These are phyloP conservation scores for Penicillium paxilli DNA, from an alignment of 495 filamentous ascomycete genomes.

Conservation along the genomic window DNA sequence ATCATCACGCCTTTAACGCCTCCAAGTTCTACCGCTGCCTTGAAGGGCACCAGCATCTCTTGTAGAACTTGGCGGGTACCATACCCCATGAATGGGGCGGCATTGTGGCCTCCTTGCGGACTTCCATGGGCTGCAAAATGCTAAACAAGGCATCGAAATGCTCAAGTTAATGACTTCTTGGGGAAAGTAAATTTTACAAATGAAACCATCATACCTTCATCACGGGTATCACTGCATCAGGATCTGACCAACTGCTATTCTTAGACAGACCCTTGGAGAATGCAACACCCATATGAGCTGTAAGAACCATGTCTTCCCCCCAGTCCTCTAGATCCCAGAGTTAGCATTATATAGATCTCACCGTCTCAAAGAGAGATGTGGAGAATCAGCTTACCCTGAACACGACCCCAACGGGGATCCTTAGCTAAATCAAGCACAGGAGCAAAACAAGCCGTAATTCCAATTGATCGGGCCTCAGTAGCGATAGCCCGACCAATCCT, in stretches of 20 bases:
- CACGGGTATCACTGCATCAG: slow-evolving; percentile 7
- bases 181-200: too few relatives aligned
- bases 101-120: slow-evolving; percentile 9
- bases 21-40: slow-evolving; percentile 9
- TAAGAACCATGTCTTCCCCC: slow-evolving; percentile 8
- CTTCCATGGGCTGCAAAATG: slow-evolving; percentile 11
- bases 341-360: too few relatives aligned
- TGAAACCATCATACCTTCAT: slow-evolving; percentile 5
- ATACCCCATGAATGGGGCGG: slow-evolving; percentile 11
- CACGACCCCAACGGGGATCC: slow-evolving; percentile 9
- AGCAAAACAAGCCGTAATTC: slow-evolving; percentile 8
- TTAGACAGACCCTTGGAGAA: slow-evolving; percentile 7
- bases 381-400: slow-evolving; percentile 2
- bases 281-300: slow-evolving; percentile 9
- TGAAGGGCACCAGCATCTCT: slow-evolving; percentile 11
- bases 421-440: slow-evolving; percentile 13
- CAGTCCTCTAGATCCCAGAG: slow-evolving; percentile 3
- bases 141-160: too few relatives aligned
- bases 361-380: background rate
- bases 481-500: slow-evolving; percentile 6
- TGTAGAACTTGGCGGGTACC: slow-evolving; percentile 7
- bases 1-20: slow-evolving; percentile 14
- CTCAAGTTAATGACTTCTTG: too few relatives aligned
- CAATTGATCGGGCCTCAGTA: slow-evolving; percentile 10
- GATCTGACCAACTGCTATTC: slow-evolving; percentile 8